Conservation (phyloP, 2,329 filamentous ascomycete species). For the Aspergillus japonicus region DNA sequence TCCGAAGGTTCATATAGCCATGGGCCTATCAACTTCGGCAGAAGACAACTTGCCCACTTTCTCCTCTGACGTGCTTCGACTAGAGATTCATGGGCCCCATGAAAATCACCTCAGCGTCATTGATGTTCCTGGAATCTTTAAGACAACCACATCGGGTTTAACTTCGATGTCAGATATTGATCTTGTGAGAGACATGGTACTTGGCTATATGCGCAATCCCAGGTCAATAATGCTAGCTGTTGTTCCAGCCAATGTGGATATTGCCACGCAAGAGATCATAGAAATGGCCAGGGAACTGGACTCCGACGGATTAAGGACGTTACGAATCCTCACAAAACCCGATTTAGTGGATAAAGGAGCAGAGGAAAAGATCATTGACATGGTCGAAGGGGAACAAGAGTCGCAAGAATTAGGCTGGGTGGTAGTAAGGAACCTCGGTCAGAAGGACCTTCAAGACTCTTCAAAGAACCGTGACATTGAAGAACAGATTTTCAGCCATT, state of each 20-base stretch:
- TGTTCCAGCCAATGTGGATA: background rate
- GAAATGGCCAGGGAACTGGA: background rate
- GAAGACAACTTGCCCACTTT: background rate
- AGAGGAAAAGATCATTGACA: background rate
- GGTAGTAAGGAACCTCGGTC: background rate
- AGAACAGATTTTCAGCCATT: background rate
- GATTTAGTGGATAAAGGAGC: background rate
- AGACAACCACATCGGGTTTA: background rate
- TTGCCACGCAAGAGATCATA: background rate
- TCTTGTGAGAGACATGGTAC: background rate
- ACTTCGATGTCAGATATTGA: background rate
- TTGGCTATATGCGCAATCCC: background rate
- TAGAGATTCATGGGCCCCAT: background rate
- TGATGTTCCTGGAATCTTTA: background rate
- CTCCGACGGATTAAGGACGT: background rate
- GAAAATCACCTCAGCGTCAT: background rate
- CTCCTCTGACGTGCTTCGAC: background rate
- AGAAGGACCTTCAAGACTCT: background rate
- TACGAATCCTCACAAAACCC: background rate
- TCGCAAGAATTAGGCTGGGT: background rate
- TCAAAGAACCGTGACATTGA: background rate
- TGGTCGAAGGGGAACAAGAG: background rate
- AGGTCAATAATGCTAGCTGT: background rate
- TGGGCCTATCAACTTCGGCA: background rate
- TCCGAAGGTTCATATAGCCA: background rate